A percentile compares a stretch with the other conserved stretches of the same genome.
phyloP scores from a whole-genome alignment of 164 flowering plant genomes.

The Vitis amurensis region DNA sequence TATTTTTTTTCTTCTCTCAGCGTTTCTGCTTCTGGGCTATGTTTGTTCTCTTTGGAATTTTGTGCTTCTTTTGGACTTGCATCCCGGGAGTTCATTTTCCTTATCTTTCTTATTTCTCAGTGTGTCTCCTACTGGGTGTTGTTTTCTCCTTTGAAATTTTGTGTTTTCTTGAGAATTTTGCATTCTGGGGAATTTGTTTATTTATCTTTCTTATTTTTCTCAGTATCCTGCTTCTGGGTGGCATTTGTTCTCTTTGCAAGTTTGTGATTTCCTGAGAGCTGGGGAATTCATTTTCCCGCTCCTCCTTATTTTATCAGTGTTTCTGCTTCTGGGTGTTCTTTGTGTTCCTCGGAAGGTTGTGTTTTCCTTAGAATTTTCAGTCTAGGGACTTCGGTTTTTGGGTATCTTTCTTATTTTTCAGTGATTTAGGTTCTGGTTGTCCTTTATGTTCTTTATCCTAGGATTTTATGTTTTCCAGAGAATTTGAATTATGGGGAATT shows the following conservation, averaged over 20 bases:
- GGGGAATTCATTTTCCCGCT: too few species aligned
- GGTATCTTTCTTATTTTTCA: not conserved
- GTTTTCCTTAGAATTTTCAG: constrained; percentile 1
- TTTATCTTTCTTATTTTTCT: not conserved
- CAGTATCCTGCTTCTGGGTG: not conserved
- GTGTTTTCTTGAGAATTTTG: not conserved
- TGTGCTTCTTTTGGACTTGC: not conserved
- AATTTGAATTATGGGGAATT: too few species aligned
- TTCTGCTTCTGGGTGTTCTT: too few species aligned
- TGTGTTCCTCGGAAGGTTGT: not conserved
- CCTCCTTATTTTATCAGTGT: too few species aligned
- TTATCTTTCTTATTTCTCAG: too few species aligned
- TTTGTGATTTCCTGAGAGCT: not conserved
- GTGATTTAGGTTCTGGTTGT: too few species aligned
- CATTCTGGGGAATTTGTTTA: too few species aligned
- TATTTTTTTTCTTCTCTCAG: too few species aligned
- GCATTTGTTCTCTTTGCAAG: constrained; percentile 5
- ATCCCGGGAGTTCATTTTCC: too few species aligned
- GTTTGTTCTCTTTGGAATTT: not conserved
- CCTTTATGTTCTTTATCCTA: too few species aligned
- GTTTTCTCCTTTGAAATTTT: not conserved
- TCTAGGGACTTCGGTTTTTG: not conserved
- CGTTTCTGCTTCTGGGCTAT: not conserved
- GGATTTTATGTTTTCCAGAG: not conserved
- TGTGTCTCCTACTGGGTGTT: too few species aligned